Evolutionary conservation across 495 filamentous ascomycete species (phyloP).

Genomic region (Pseudoneurospora amorphoporcata): DNA sequence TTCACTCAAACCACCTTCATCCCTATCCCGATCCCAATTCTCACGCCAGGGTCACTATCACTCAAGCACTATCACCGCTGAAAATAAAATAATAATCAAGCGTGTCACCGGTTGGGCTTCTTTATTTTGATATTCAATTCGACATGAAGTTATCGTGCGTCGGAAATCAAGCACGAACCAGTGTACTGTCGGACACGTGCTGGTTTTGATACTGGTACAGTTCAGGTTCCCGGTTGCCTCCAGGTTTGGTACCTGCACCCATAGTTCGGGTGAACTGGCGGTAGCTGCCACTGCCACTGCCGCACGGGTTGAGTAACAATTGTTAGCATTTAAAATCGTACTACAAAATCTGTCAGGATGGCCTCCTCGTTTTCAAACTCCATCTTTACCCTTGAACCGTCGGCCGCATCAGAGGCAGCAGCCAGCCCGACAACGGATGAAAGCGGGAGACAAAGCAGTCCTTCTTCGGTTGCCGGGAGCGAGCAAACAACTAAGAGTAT

Average conservation of each 20-base stretch:
- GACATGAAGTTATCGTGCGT: neutral
- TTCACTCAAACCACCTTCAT: neutral
- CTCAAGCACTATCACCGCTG: neutral
- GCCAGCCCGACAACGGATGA: neutral
- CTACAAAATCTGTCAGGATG: slow-evolving; percentile 2
- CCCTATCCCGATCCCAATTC: neutral
- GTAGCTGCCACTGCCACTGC: neutral
- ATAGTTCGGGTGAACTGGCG: neutral
- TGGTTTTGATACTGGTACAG: neutral
- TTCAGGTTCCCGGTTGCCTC: neutral
- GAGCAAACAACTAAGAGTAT: neutral
- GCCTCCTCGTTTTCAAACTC: slow-evolving; percentile 20
- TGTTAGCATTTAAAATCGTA: neutral
- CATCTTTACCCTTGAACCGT: slow-evolving; percentile 14
- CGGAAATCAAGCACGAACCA: neutral
- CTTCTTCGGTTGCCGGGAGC: neutral
- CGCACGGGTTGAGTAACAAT: neutral
- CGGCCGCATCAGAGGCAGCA: neutral
- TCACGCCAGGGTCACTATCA: neutral
- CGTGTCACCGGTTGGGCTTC: neutral
- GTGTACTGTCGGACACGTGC: neutral
- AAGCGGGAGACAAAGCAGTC: neutral
- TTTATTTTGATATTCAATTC: neutral
- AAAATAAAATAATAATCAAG: neutral
- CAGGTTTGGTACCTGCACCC: neutral